Evolutionary conservation across 768 basidiomycete genomes (phyloP).

Genomic region (Boletus fagicola): DNA sequence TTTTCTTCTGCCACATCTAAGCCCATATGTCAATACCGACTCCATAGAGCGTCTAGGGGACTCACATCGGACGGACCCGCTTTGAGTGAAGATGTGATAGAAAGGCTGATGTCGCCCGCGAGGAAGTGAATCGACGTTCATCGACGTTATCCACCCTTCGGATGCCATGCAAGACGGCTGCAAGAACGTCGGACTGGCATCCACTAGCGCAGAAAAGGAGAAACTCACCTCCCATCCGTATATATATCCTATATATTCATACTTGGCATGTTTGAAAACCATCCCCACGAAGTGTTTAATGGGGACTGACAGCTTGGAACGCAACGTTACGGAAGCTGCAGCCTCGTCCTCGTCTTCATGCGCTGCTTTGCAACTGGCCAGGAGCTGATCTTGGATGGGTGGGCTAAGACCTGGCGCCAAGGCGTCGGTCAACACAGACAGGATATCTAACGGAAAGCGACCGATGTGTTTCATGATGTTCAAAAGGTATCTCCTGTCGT

Average conservation of each 20-base stretch:
- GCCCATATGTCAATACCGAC: slow-evolving; percentile 2
- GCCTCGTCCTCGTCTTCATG: slow-evolving; percentile 33
- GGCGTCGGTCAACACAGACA: slow-evolving; percentile 40
- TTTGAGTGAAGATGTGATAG: slow-evolving; percentile 39
- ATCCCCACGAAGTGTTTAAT: slow-evolving; percentile 50
- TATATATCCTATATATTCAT: slow-evolving; percentile 44
- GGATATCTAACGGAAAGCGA: slow-evolving; percentile 42
- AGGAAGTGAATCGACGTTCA: slow-evolving; percentile 40
- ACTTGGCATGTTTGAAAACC: slow-evolving; percentile 42
- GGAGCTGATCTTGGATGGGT: slow-evolving; percentile 27
- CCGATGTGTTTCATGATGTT: slow-evolving; percentile 35
- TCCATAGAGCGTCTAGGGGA: not conserved
- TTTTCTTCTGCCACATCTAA: slow-evolving; percentile 40
- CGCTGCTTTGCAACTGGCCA: slow-evolving; percentile 30
- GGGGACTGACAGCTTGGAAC: slow-evolving; percentile 21
- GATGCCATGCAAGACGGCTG: slow-evolving; percentile 38
- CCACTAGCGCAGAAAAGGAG: not conserved
- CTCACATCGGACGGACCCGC: slow-evolving; percentile 41
- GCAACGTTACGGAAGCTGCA: slow-evolving; percentile 25
- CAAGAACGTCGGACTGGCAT: not conserved
- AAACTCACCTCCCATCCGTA: slow-evolving; percentile 47
- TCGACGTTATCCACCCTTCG: slow-evolving; percentile 44
- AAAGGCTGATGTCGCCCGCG: slow-evolving; percentile 50
- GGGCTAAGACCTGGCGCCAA: slow-evolving; percentile 35
- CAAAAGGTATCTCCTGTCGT: slow-evolving; percentile 32